Base-by-base conservation (phyloP, 495 filamentous ascomycete species). In the Podospora pseudoanserina region DNA sequence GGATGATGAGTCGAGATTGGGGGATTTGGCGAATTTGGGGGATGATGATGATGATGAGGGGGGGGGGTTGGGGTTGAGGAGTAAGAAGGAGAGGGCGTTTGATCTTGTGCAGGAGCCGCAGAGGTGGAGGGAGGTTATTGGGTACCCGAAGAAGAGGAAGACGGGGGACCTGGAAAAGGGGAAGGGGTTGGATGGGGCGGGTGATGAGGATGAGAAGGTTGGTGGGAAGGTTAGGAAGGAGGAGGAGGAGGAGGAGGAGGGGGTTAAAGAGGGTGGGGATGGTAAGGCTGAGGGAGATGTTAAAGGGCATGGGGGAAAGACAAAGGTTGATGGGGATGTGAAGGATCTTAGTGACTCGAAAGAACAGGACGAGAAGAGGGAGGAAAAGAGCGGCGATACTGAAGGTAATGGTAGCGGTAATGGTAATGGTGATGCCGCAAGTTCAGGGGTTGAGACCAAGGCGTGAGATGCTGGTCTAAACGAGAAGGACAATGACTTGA, bases 1-100 rank as follows among this genome's bases (percentile, higher is more conserved):
- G 63, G 88, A 86, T 57, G 92, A 94, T 61, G 88, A 93, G 73
- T 90, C 92, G 58, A 86, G 89, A 65, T 78, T 96, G 28, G 85
- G 89, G 61, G 84, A 86, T 76, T 81, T 79, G 78, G 84, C 72
- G 19, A 23, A 20, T 27, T 2, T 26, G 20, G 71, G 56, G 1
- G 71, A 75, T 15, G 74, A 71, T 9, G 72, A 67, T 72, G 39
- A 49, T 39, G 34, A 39, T 39, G 3, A 39, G 0, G 34, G 34
- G 39, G 39, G 39, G 13, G 39, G 39, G 39, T 18, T 49, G 39
- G 11, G 49, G 63, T 70, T 76, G n/a, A 80, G 71, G 74, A 81
- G 77, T 55, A 80, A 79, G 69, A 81, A 73, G 72, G 79, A 84
- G 72, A 79, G 73, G 67, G 82, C 74, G 20, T 81, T 76, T 71